Base-by-base conservation (phyloP, 441 rosid genomes). In the Pelargonium citronellum region DNA sequence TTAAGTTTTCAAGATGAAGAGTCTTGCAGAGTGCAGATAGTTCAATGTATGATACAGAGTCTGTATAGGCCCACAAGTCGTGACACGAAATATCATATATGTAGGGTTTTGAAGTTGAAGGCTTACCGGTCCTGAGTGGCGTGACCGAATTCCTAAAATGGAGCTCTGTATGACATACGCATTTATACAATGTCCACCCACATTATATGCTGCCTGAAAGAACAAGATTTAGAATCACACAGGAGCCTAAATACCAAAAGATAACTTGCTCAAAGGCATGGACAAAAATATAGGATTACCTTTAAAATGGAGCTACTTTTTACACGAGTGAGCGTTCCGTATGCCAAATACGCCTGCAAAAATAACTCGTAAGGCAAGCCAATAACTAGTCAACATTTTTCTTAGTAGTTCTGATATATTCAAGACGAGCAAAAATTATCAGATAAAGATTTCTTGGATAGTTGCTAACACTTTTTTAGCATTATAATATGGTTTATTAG, bases 261-360 rank as follows among this genome's bases (percentile, higher is more conserved):
- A 27, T 27, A 27, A 27, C 30, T 27, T 27, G 30, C 30, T 27
- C 30, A 27, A 27, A 1, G 30, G 5, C 37, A 30, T 51, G 3
- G 4, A 17, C 4, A 16, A 16, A 51, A 51, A 4, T n/a, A 51
- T n/a, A 51, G 1, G 57, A 13, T 76, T 76, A 90, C 96, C 92
- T 90, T 90, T 70, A 80, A 70, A 65, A 86, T 80, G 13, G 85
- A 82, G 68, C 73, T 75, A 71, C 69, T 80, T 76, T 80, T 88
- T 71, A 76, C 79, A 22, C 82, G 87, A 70, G 53, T 79, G 0
- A 69, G 80, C 46, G 81, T 80, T 73, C 96, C 93, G 30, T 90
- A 89, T 3, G 98, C 96, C 72, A 92, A 80, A 80, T 87, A 80
- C 41, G 91, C 92, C 95, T 92, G 89, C 79, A 78, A 75, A 30